These are phyloP conservation scores for Elaeis oleifera DNA, from an alignment of 202 grass and related monocot species.

Conservation along the genomic window DNA sequence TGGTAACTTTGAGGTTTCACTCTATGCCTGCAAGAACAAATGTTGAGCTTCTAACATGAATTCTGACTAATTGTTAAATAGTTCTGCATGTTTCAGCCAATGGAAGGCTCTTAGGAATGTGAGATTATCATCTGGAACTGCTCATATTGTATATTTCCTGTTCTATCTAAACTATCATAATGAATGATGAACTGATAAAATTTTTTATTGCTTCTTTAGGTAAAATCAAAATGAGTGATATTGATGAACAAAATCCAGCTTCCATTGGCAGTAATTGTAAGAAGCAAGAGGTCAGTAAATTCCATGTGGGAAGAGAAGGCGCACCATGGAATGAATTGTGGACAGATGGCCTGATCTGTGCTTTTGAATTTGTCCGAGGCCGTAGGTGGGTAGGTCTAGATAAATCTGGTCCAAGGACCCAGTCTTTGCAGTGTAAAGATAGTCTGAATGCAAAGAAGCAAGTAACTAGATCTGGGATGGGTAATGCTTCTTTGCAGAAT, in stretches of 20 bases:
- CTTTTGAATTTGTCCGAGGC: constrained; percentile 53
- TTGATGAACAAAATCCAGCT: constrained; percentile 8
- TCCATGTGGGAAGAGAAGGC: constrained; percentile 25
- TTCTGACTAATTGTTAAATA: too few relatives aligned
- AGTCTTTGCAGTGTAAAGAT: constrained; percentile 8
- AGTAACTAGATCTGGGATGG: constrained; percentile 11
- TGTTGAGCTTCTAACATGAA: too few relatives aligned
- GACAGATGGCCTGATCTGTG: constrained; percentile 59
- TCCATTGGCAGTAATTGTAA: constrained; percentile 19
- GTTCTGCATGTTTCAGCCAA: too few relatives aligned
- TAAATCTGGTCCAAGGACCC: constrained; percentile 25
- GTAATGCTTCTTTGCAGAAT: background rate
- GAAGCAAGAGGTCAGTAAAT: constrained; percentile 23
- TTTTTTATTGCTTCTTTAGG: background rate
- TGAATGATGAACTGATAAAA: background rate
- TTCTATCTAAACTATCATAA: too few relatives aligned
- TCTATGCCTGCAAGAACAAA: too few relatives aligned
- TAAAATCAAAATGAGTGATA: constrained; percentile 16
- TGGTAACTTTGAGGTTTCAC: too few relatives aligned
- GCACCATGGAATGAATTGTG: constrained; percentile 43
- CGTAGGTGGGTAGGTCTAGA: constrained; percentile 23
- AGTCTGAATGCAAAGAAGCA: constrained; percentile 19
- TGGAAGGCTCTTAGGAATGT: too few relatives aligned
- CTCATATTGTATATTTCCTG: too few relatives aligned
- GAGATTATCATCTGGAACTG: too few relatives aligned